Evolutionary conservation across 139 green algal genomes (phyloP), one percentile per base, ranked within the genome.

Genomic region (Astrephomene gubernaculifera): DNA sequence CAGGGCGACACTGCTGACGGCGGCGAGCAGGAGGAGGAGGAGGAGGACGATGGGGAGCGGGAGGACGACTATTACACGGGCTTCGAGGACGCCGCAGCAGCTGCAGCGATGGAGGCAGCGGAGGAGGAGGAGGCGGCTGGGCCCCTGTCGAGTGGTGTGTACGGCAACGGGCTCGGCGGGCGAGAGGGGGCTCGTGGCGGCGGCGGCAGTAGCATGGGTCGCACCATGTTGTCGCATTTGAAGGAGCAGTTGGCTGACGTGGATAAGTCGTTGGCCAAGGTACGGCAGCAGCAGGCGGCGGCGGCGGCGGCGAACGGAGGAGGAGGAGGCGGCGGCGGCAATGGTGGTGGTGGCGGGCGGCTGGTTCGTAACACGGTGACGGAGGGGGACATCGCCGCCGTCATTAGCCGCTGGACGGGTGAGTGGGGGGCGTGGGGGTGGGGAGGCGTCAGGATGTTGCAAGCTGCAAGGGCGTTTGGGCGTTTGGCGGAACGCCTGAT

Each of bases 341-440:
- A 9, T 35, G 38, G 38, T 14, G 35, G 44, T 0, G 6, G 10
- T 10, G 14, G 21, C 31, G 33, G 38, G 29, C 61, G 41, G 31
- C n/a, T 83, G 60, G 61, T 83, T 29, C 76, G 61, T 27, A 73
- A 74, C 63, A 52, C n/a, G 43, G 90, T 93, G 2, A 44, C 63
- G 1, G 90, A 93, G 82, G 61, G 85, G 39, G 90, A 93, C 57
- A 70, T 93, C 25, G 90, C 90, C 33, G 76, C 80, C 29, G 87
- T 94, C 31, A 91, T 94, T 75, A 89, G 80, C 74, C 87, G 71
- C 9, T 93, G 90, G 90, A 93, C 90, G 57, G 76, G 75, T 83
- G 39, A 14, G 74, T 54, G 52, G 7, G 17, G 33, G 68, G 39
- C 38, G 21, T 75, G 25, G 21, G 53, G 29, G 17, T 79, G 7